Evolutionary conservation across 2,329 filamentous ascomycete species (phyloP).

Genomic region (Paecilomyces formosus): DNA sequence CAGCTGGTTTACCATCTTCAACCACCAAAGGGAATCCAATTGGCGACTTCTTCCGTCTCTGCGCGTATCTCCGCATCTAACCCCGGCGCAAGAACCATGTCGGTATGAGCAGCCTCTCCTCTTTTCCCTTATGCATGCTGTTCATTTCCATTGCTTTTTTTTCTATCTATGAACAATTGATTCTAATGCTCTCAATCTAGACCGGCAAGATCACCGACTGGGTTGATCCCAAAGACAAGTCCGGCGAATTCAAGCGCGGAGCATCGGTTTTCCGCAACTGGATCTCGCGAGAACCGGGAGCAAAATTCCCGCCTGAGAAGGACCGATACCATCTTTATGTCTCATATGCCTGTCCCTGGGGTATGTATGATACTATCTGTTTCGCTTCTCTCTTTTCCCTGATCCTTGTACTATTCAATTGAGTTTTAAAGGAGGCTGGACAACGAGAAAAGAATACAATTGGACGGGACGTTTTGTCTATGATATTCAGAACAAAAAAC

Average conservation of each 20-base stretch:
- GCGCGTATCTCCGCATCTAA: slow-evolving; percentile 12
- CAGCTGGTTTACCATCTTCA: background rate
- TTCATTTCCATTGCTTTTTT: background rate
- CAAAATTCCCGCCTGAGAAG: slow-evolving; percentile 76
- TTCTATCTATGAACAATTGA: background rate
- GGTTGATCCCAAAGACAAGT: slow-evolving; percentile 68
- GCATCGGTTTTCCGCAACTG: slow-evolving; percentile 72
- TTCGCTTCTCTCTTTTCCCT: background rate
- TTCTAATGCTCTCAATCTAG: slow-evolving; percentile 14
- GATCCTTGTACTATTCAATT: background rate
- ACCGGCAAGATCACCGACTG: slow-evolving; percentile 66
- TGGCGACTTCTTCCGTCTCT: slow-evolving; percentile 5
- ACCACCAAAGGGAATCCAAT: background rate
- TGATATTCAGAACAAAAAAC: background rate
- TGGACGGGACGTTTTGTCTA: background rate
- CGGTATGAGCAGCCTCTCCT: slow-evolving; percentile 16
- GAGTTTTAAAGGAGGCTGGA: background rate
- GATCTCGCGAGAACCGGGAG: slow-evolving; percentile 64
- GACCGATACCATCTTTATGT: slow-evolving; percentile 92
- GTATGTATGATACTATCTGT: slow-evolving; percentile 23
- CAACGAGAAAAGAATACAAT: background rate
- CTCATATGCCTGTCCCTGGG: slow-evolving; percentile 91
- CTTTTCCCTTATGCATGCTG: background rate
- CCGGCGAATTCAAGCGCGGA: slow-evolving; percentile 89
- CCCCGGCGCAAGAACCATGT: slow-evolving; percentile 20